These are phyloP conservation scores for Austroboletus novae-zelandiae DNA, from an alignment of 1,284 basidiomycete species.

Conservation along the genomic window DNA sequence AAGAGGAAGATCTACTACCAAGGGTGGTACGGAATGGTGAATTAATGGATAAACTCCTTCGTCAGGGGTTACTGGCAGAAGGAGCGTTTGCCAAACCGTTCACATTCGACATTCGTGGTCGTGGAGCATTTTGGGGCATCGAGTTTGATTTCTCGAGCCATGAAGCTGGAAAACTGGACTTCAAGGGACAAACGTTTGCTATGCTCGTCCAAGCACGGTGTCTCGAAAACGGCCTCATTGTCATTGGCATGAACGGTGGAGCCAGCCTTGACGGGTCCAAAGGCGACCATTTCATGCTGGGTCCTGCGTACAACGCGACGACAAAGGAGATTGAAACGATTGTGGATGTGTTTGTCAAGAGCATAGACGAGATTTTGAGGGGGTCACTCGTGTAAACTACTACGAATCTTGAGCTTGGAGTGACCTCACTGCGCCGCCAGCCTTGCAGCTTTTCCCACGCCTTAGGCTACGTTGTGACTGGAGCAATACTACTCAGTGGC, in stretches of 20 bases:
- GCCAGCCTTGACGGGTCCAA: constrained; percentile 64
- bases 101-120: constrained; percentile 73
- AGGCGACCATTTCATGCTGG: constrained; percentile 68
- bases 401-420: no score
- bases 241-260: constrained; percentile 74
- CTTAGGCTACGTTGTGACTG: constrained; percentile 21
- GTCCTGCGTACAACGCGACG: constrained; percentile 75
- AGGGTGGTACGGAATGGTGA: constrained; percentile 63
- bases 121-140: constrained; percentile 78
- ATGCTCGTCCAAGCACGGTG: constrained; percentile 64
- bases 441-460: constrained; percentile 30
- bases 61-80: constrained; percentile 50
- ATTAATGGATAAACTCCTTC: constrained; percentile 58
- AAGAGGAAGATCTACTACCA: constrained; percentile 64
- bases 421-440: no score
- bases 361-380: constrained; percentile 59
- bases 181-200: constrained; percentile 54
- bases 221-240: constrained; percentile 61
- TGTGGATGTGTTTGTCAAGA: constrained; percentile 57
- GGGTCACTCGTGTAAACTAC: constrained; percentile 26
- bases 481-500: constrained; percentile 28
- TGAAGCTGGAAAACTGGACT: constrained; percentile 43
- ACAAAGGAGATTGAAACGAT: constrained; percentile 64
- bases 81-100: constrained; percentile 59
- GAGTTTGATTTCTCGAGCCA: constrained; percentile 68